Base-by-base conservation (phyloP, 305 asterid genomes). In the Solanum hybrid region DNA sequence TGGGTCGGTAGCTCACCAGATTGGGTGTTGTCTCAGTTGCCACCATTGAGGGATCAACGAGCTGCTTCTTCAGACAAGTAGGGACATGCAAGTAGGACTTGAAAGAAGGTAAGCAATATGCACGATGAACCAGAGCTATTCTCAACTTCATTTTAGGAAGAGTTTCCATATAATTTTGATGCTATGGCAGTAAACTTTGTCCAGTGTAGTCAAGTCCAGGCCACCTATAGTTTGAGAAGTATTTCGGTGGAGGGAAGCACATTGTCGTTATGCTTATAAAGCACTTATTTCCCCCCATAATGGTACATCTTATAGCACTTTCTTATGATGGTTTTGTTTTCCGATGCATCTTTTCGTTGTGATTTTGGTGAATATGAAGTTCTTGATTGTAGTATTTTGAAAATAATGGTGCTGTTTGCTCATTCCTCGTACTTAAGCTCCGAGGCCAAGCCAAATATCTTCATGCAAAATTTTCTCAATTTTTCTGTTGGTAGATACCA, bases 21-120 rank as follows among this genome's bases (percentile, higher is more conserved):
- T 13, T 95, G 98, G 98, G 98, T 84, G 15, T 87, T 84, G 88
- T 90, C 96, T 24, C 92, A 34, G 91, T 92, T 97, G 88, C 98
- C 98, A 14, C 95, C 94, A 4, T 5, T 86, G 90, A 89, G 73
- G 90, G 91, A 90, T 89, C 89, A 87, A 15, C 89, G 14, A 78
- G 72, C 12, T 87, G 80, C 14, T 81, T 56, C 87, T 15, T 87
- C 87, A 24, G 56, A 78, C 71, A 60, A 60, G 71, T 60, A 60
- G 26, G 71, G 26, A 60, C 26, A 60, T 60, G 26, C 19, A 11
- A 11, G 85, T 77, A 17, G 42, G 82, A 77, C 10, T 77, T 34
- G 37, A 77, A 19, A 27, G 15, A 1, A 77, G 45, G 81, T 34
- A 34, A 76, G 26, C 2, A 10, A 77, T 81, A 77, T 80, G 0